Conservation (phyloP, 345 rosid genomes). For the Gossypium bickii region DNA sequence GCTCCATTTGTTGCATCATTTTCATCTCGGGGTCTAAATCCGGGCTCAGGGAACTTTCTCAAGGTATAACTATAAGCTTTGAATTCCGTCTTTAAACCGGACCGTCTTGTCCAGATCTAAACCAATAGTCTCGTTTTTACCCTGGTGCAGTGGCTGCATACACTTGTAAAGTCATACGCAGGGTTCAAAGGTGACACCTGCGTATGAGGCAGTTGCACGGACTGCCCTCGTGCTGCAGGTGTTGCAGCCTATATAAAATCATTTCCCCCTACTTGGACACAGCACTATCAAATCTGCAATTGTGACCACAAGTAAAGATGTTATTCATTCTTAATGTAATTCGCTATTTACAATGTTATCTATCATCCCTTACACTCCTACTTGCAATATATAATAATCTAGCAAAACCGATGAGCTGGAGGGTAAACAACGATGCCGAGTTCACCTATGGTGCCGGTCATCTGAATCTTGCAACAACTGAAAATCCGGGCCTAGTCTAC, state of each 20-base stretch:
- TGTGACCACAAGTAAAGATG: slow-evolving; percentile 65
- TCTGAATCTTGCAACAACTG: slow-evolving; percentile 54
- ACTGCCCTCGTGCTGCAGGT: no score
- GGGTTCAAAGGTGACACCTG: slow-evolving; percentile 82
- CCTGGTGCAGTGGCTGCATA: slow-evolving; percentile 65
- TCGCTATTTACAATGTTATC: no score
- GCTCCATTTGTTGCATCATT: slow-evolving; percentile 87
- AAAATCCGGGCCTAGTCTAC: slow-evolving; percentile 73
- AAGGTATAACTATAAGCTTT: slow-evolving; percentile 40
- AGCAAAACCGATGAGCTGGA: slow-evolving; percentile 67
- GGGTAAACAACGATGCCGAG: slow-evolving; percentile 53
- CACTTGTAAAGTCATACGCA: slow-evolving; percentile 65
- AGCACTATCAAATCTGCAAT: slow-evolving; percentile 83
- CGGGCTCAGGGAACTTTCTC: slow-evolving; percentile 56
- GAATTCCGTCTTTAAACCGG: not conserved
- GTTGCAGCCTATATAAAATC: slow-evolving; percentile 88
- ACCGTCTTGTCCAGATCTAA: not conserved
- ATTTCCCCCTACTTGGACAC: slow-evolving; percentile 72
- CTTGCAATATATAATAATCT: not conserved
- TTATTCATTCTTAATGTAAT: not conserved
- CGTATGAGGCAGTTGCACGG: slow-evolving; percentile 86
- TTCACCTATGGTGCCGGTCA: slow-evolving; percentile 85
- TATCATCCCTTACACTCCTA: slow-evolving; percentile 7
- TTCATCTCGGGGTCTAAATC: slow-evolving; percentile 92
- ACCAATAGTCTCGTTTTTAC: not conserved